These are phyloP conservation scores for Malassezia arunalokei DNA, from an alignment of 1,284 basidiomycete genomes.

Conservation along the genomic window DNA sequence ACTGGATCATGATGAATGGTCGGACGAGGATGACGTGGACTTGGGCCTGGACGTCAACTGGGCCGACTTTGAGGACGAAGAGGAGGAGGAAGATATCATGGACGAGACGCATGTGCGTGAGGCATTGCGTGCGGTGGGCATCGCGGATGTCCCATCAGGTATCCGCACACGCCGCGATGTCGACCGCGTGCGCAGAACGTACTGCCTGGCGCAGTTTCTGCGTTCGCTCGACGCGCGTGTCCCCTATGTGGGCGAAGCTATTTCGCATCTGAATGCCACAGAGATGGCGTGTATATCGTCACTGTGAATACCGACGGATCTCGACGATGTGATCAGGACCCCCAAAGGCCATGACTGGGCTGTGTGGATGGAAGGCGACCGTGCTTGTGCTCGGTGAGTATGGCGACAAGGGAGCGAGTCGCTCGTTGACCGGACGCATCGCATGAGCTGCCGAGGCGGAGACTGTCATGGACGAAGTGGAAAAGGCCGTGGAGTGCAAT, in stretches of 20 bases:
- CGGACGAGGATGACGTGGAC: conserved; percentile 8
- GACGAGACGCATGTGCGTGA: conserved; percentile 1
- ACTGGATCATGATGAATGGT: conserved; percentile 5
- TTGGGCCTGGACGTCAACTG: not conserved
- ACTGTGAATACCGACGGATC: conserved; percentile 15
- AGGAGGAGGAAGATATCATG: not conserved
- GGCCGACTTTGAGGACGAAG: not conserved
- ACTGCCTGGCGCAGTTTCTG: not conserved
- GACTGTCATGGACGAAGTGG: not conserved
- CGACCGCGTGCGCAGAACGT: not conserved
- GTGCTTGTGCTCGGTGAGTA: conserved; percentile 34
- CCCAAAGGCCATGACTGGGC: conserved; percentile 35
- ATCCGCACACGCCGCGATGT: no score
- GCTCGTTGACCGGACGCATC: not conserved
- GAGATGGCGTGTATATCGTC: not conserved
- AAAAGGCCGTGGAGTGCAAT: conserved; percentile 17
- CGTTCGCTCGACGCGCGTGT: not conserved
- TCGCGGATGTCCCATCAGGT: not conserved
- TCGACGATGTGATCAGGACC: conserved; percentile 30
- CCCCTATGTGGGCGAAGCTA: not conserved
- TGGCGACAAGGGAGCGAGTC: conserved; percentile 16
- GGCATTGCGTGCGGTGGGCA: not conserved
- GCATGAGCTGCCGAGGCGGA: not conserved
- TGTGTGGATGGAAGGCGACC: conserved; percentile 41
- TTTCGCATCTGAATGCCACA: not conserved